Evolutionary conservation across 2,329 filamentous ascomycete species (phyloP).

Genomic region (Cordyceps fumosorosea): DNA sequence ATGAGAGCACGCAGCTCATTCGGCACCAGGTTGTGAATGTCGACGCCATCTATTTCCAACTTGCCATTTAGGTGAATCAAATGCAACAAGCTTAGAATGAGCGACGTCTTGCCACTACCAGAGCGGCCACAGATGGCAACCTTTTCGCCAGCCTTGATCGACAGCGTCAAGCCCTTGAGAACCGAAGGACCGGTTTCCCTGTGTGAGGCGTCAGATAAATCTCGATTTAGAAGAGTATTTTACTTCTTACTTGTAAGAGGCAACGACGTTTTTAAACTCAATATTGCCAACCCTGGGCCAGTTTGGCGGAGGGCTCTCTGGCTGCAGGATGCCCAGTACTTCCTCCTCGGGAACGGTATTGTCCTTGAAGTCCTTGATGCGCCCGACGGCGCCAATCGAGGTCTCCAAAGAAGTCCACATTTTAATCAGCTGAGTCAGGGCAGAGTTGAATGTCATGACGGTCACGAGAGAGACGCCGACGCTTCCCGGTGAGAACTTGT

Average conservation of each 20-base stretch:
- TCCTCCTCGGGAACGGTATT: constrained; percentile 20
- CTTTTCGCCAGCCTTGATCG: constrained; percentile 28
- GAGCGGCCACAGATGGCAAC: constrained; percentile 38
- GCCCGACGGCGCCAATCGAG: constrained; percentile 21
- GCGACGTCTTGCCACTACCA: constrained; percentile 29
- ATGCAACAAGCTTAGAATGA: constrained; percentile 38
- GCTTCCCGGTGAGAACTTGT: constrained; percentile 21
- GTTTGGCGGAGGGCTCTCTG: constrained; percentile 12
- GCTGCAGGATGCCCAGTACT: constrained; percentile 13
- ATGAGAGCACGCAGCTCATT: constrained; percentile 35
- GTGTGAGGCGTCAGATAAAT: neutral
- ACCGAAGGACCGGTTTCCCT: constrained; percentile 15
- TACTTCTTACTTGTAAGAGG: constrained; percentile 13
- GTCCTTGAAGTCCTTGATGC: constrained; percentile 22
- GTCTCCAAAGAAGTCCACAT: constrained; percentile 27
- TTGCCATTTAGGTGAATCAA: constrained; percentile 37
- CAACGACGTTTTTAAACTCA: constrained; percentile 22
- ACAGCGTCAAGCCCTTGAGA: constrained; percentile 24
- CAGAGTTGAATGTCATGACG: constrained; percentile 23
- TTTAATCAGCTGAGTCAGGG: constrained; percentile 25
- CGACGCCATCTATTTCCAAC: constrained; percentile 37
- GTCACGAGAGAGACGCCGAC: constrained; percentile 22
- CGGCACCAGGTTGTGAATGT: constrained; percentile 31
- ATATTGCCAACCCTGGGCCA: constrained; percentile 25
- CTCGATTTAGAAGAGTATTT: neutral